Evolutionary conservation across 2,329 filamentous ascomycete species (phyloP).

Genomic region (Eutypella sp.): DNA sequence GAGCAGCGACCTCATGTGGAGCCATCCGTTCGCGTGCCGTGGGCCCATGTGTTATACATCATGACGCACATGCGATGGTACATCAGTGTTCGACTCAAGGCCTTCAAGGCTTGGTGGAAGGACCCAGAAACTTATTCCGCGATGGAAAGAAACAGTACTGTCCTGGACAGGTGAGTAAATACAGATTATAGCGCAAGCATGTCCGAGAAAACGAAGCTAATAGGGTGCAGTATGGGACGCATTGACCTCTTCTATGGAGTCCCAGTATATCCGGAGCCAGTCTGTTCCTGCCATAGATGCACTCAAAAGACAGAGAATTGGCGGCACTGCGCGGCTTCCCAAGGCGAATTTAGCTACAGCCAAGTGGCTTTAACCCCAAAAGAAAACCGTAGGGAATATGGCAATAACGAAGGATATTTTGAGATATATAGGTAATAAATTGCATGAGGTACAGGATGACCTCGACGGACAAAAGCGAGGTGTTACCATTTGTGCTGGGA

Average conservation of each 20-base stretch:
- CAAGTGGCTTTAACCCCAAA: too few species aligned
- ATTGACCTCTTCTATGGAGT: not conserved
- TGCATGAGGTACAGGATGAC: too few species aligned
- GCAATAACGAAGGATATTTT: too few species aligned
- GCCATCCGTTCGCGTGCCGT: not conserved
- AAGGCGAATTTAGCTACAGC: too few species aligned
- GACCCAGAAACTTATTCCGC: slow-evolving; percentile 1
- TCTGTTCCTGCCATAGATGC: not conserved
- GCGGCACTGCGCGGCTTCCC: too few species aligned
- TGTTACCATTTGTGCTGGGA: too few species aligned
- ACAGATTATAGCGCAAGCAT: not conserved
- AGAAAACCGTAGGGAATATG: too few species aligned
- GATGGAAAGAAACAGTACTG: too few species aligned
- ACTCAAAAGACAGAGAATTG: too few species aligned
- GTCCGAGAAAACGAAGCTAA: not conserved
- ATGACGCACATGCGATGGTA: not conserved
- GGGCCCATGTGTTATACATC: not conserved
- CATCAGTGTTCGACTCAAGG: not conserved
- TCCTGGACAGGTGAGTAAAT: not conserved
- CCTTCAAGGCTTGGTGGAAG: not conserved
- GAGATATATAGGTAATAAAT: too few species aligned
- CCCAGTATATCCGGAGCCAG: not conserved
- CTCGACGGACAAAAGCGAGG: too few species aligned
- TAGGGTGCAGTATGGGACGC: not conserved
- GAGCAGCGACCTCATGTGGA: not conserved